Percentiles rank a stretch among this genome's conserved stretches.
Conservation (phyloP, 1,284 basidiomycete species). For the Mrakiaceae sp. region DNA sequence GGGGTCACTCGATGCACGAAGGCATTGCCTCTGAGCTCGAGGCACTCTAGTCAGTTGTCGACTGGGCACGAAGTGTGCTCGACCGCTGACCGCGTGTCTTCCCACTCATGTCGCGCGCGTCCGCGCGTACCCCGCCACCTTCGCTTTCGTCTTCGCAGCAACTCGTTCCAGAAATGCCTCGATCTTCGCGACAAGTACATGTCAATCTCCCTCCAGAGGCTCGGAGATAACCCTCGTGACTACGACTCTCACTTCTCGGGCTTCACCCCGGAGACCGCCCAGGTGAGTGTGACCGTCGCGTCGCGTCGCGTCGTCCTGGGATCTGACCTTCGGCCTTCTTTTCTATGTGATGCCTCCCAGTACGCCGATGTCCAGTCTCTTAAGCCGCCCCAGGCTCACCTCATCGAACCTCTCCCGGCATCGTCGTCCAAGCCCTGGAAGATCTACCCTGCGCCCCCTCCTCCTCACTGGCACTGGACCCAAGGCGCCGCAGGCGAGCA, state of each 20-base stretch:
- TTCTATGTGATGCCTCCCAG: conserved; percentile 50
- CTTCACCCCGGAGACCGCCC: conserved; percentile 37
- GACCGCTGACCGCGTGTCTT: not conserved
- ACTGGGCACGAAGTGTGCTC: not conserved
- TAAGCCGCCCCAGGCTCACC: conserved; percentile 13
- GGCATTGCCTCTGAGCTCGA: conserved; percentile 36
- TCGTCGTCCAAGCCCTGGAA: conserved; percentile 51
- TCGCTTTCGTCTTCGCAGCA: conserved; percentile 21
- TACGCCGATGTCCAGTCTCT: conserved; percentile 41
- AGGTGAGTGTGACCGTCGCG: not conserved
- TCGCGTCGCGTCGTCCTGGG: not conserved
- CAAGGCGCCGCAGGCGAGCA: conserved; percentile 28
- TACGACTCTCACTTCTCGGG: conserved; percentile 65
- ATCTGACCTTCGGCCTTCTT: not conserved
- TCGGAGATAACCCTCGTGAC: conserved; percentile 84
- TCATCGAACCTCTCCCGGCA: not conserved
- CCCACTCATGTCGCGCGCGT: not conserved
- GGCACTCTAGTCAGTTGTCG: conserved; percentile 32
- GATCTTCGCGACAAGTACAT: conserved; percentile 89
- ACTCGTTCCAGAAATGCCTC: conserved; percentile 62
- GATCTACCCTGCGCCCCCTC: conserved; percentile 79
- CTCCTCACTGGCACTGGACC: conserved; percentile 84
- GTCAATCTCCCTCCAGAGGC: conserved; percentile 62
- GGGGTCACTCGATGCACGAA: conserved; percentile 16
- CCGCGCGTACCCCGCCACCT: no score